These are phyloP conservation scores for Arthrocladium fulminans DNA, from an alignment of 2,329 filamentous ascomycete genomes.

Conservation along the genomic window DNA sequence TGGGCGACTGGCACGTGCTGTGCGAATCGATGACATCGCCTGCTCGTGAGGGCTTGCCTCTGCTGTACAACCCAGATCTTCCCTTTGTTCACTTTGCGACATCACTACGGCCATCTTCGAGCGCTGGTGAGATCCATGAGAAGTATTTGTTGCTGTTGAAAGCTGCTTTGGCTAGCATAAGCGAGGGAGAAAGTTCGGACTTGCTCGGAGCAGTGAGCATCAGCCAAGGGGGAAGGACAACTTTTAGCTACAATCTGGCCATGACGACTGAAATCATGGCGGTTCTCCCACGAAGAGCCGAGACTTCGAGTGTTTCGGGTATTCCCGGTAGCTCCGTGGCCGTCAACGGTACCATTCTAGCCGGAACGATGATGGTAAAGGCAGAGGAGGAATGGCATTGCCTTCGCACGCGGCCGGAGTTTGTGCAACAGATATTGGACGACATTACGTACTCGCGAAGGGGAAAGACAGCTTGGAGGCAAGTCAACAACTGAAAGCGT, in stretches of 20 bases:
- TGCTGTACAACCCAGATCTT: conserved; percentile 40
- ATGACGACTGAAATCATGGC: conserved; percentile 48
- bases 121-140: conserved; percentile 26
- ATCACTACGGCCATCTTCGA: conserved; percentile 11
- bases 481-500: neutral
- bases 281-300: conserved; percentile 43
- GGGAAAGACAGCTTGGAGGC: conserved; percentile 5
- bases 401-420: conserved; percentile 33
- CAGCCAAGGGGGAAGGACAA: conserved; percentile 16
- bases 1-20: conserved; percentile 39
- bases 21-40: conserved; percentile 33
- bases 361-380: conserved; percentile 52
- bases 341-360: conserved; percentile 50
- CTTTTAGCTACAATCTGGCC: conserved; percentile 51
- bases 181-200: neutral
- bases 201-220: conserved; percentile 10
- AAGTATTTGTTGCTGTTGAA: conserved; percentile 38
- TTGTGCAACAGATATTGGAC: conserved; percentile 37
- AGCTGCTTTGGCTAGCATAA: conserved; percentile 20
- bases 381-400: conserved; percentile 45
- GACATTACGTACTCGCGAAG: conserved; percentile 32
- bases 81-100: conserved; percentile 20
- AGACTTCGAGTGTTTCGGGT: conserved; percentile 34
- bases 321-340: conserved; percentile 36
- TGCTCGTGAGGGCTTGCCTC: conserved; percentile 33